phyloP scores from a whole-genome alignment of 345 rosid genomes.

The Linum usitatissimum region DNA sequence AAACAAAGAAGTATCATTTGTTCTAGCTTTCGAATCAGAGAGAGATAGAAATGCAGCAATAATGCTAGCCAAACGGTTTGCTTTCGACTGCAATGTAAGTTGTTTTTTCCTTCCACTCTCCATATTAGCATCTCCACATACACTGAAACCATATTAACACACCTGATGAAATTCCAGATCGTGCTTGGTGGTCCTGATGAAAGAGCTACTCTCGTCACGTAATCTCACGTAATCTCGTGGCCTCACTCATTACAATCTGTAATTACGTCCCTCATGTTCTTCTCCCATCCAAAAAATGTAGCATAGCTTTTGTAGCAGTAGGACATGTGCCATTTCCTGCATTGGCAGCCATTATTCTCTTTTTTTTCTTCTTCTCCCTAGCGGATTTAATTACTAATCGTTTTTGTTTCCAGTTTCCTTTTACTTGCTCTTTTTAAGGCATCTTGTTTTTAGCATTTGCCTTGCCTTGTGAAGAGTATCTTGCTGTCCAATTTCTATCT shows the following conservation, averaged over 20 bases:
- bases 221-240: slow-evolving; percentile 5
- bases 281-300: background rate
- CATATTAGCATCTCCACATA: background rate
- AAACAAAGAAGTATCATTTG: slow-evolving; percentile 58
- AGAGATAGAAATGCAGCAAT: slow-evolving; percentile 85
- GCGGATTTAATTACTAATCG: background rate
- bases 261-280: background rate
- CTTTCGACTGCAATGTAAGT: slow-evolving; percentile 90
- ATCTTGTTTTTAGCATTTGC: background rate
- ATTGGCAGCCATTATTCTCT: background rate
- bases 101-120: background rate
- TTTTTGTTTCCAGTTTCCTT: background rate
- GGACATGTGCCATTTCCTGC: background rate
- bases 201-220: slow-evolving; percentile 29
- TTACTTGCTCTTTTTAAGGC: background rate
- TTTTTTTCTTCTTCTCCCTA: background rate
- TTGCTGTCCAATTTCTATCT: background rate
- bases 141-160: background rate
- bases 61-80: slow-evolving; percentile 91
- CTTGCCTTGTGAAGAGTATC: background rate
- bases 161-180: slow-evolving; percentile 31
- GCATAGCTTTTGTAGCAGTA: background rate
- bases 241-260: slow-evolving; percentile 26
- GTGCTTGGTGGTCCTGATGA: slow-evolving; percentile 56
- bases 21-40: slow-evolving; percentile 76